phyloP scores from a whole-genome alignment of 139 green algal genomes.

The Axilococcus clingmanii region DNA sequence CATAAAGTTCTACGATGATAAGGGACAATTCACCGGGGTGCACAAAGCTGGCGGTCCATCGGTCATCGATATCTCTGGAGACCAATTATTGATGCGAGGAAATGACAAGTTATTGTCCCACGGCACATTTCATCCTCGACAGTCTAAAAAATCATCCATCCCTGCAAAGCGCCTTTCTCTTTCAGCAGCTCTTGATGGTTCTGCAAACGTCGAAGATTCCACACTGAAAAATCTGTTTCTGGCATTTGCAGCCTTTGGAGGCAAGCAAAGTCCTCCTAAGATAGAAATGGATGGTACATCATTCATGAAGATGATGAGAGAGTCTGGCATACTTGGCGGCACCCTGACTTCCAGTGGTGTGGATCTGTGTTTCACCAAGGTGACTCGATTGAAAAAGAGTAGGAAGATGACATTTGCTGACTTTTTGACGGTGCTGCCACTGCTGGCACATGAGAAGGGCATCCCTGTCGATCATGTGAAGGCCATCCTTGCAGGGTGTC shows the following conservation, averaged over 20 bases:
- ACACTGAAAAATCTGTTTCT: too few species aligned
- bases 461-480: not conserved
- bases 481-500: not conserved
- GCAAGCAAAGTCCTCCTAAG: not conserved
- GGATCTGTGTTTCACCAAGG: conserved; percentile 9
- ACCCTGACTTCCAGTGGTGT: not conserved
- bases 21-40: not conserved
- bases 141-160: not conserved
- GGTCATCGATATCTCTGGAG: too few species aligned
- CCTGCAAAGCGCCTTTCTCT: too few species aligned
- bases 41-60: not conserved
- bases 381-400: not conserved
- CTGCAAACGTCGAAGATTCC: too few species aligned
- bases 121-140: not conserved
- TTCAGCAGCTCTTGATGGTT: too few species aligned
- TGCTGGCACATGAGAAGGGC: conserved; percentile 3
- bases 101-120: too few species aligned
- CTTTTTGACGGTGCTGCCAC: conserved; percentile 2
- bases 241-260: not conserved
- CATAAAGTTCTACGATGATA: not conserved
- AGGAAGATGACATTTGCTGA: conserved; percentile 5
- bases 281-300: conserved; percentile 10
- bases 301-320: conserved; percentile 5
- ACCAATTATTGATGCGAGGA: too few species aligned
- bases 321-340: not conserved